A percentile compares a stretch with the other conserved stretches of the same genome.
Conservation (phyloP, 805 yeast species). For the Nakazawaea wickerhamii region DNA sequence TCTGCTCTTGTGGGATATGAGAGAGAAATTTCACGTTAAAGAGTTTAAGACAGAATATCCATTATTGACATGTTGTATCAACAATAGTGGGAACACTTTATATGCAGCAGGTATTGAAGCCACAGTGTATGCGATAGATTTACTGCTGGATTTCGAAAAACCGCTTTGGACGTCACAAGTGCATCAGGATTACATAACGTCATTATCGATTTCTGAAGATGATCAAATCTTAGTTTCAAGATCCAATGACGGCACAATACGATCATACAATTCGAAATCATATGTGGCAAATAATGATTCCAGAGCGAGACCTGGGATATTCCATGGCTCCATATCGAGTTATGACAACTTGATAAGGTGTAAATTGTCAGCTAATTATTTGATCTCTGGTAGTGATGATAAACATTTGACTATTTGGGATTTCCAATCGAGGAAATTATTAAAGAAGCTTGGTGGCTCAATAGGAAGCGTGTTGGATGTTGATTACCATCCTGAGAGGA, state of each 20-base stretch:
- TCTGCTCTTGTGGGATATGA: conserved; percentile 57
- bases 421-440: conserved; percentile 39
- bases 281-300: conserved; percentile 33
- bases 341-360: conserved; percentile 49
- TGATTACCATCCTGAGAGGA: conserved; percentile 41
- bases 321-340: conserved; percentile 54
- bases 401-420: conserved; percentile 58
- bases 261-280: conserved; percentile 50
- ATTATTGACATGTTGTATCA: conserved; percentile 41
- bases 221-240: conserved; percentile 37
- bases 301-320: conserved; percentile 38
- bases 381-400: conserved; percentile 61
- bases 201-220: conserved; percentile 46
- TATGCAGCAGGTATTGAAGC: conserved; percentile 70
- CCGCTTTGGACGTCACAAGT: conserved; percentile 42
- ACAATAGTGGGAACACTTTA: conserved; percentile 34
- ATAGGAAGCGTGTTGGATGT: conserved; percentile 56
- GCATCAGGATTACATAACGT: conserved; percentile 51
- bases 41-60: conserved; percentile 50
- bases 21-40: conserved; percentile 41
- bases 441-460: conserved; percentile 54
- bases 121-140: conserved; percentile 52
- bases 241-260: conserved; percentile 51
- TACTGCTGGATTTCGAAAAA: conserved; percentile 37
- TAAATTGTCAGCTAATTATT: conserved; percentile 34